Conservation (phyloP, 768 basidiomycete genomes). For the Termitomyces sp. region DNA sequence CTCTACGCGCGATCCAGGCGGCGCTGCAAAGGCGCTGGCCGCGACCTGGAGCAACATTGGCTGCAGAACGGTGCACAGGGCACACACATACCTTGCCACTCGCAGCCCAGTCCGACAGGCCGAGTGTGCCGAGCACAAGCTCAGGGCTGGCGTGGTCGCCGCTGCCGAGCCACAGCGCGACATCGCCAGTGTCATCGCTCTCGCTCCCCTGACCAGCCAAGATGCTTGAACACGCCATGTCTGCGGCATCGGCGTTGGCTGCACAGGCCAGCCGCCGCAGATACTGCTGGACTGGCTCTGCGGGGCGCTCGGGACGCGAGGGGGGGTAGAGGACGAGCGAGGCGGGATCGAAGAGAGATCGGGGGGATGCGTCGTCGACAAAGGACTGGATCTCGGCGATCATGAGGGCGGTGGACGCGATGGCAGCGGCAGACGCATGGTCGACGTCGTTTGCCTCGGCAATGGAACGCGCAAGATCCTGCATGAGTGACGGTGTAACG, state of each 20-base stretch:
- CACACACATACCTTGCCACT: slow-evolving; percentile 10
- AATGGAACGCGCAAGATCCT: slow-evolving; percentile 6
- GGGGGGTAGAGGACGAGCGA: slow-evolving; percentile 18
- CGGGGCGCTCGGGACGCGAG: not conserved
- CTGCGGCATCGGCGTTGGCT: slow-evolving; percentile 34
- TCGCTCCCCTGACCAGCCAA: slow-evolving; percentile 50
- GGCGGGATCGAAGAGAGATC: slow-evolving; percentile 9
- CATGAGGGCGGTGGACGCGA: slow-evolving; percentile 17
- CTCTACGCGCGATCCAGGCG: slow-evolving; percentile 4
- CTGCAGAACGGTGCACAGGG: slow-evolving; percentile 4
- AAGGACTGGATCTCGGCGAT: slow-evolving; percentile 12
- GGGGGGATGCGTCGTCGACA: slow-evolving; percentile 1
- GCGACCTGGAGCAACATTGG: slow-evolving; percentile 3
- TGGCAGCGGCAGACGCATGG: slow-evolving; percentile 3
- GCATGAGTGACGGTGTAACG: slow-evolving; percentile 13
- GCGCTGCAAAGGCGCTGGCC: not conserved
- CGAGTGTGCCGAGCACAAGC: slow-evolving; percentile 28
- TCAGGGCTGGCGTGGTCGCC: slow-evolving; percentile 24
- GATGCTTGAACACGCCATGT: slow-evolving; percentile 42
- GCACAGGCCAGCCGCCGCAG: slow-evolving; percentile 29
- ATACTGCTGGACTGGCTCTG: slow-evolving; percentile 8
- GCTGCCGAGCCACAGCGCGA: slow-evolving; percentile 46
- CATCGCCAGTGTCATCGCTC: slow-evolving; percentile 50
- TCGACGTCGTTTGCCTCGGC: slow-evolving; percentile 5
- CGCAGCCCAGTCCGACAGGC: slow-evolving; percentile 19